phyloP scores from a whole-genome alignment of 2,329 filamentous ascomycete genomes.

The Botrytis cinerea region DNA sequence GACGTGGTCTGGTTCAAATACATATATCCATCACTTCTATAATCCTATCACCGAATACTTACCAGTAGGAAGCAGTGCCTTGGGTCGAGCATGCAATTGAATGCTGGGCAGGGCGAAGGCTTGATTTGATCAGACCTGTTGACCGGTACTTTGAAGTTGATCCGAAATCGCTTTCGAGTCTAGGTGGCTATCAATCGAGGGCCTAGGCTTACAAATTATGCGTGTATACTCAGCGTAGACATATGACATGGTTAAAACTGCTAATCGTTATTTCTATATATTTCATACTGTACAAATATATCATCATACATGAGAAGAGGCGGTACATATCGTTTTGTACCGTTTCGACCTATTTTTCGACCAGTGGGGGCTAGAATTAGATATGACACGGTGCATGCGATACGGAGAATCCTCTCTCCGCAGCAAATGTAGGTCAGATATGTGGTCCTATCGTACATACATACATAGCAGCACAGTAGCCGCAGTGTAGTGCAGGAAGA shows the following conservation, averaged over 20 bases:
- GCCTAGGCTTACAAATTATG: neutral
- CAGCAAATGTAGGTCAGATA: slow-evolving; percentile 19
- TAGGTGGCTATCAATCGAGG: neutral
- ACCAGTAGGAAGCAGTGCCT: slow-evolving; percentile 6
- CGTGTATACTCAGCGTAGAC: neutral
- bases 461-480: slow-evolving; percentile 14
- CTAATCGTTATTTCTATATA: neutral
- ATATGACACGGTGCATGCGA: slow-evolving; percentile 12
- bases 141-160: neutral
- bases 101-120: slow-evolving; percentile 7
- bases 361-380: neutral
- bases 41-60: neutral
- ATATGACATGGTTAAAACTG: neutral
- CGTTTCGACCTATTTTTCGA: slow-evolving; percentile 6
- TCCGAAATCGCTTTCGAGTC: slow-evolving; percentile 6
- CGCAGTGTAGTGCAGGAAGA: slow-evolving; percentile 12
- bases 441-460: slow-evolving; percentile 17
- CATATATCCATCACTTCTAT: slow-evolving; percentile 14
- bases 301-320: slow-evolving; percentile 5
- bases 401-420: slow-evolving; percentile 10
- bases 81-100: neutral
- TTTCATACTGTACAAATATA: slow-evolving; percentile 12
- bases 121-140: slow-evolving; percentile 6
- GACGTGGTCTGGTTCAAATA: slow-evolving; percentile 2
- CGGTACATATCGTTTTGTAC: neutral